Conservation (phyloP, 1,284 basidiomycete species). For the Puccinia coronata region DNA sequence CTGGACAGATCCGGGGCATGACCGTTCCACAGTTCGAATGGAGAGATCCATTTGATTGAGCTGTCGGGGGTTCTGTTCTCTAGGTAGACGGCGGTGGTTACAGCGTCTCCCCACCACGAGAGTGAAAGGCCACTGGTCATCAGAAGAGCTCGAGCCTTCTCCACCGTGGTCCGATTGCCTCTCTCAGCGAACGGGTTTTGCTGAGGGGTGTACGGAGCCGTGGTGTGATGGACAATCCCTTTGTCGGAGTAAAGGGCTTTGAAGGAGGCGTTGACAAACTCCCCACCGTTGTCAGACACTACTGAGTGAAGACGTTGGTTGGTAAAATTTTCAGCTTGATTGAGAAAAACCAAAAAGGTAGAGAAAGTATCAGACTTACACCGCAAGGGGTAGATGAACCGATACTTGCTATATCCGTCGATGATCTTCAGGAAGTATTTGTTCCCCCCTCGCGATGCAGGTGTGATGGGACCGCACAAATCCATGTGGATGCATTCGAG, state of each 20-base stretch:
- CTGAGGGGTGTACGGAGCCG: not conserved
- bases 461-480: not conserved
- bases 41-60: not conserved
- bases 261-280: not conserved
- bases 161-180: not conserved
- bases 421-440: conserved; percentile 18
- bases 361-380: conserved; percentile 12
- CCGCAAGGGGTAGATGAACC: not conserved
- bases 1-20: not conserved
- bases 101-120: conserved; percentile 17
- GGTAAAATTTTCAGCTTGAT: not conserved
- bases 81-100: not conserved
- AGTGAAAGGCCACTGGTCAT: not conserved
- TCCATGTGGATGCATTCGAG: conserved; percentile 34
- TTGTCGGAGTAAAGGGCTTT: not conserved
- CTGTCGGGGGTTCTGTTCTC: conserved; percentile 2
- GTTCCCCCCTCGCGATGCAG: not conserved
- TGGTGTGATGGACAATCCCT: not conserved
- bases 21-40: not conserved
- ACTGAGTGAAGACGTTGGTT: not conserved
- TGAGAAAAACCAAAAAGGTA: not conserved
- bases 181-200: conserved; percentile 8
- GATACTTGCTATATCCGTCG: conserved; percentile 1
- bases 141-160: not conserved
- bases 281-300: conserved; percentile 18